Conservation (phyloP, 2,329 filamentous ascomycete genomes). For the Cladophialophora immunda region DNA sequence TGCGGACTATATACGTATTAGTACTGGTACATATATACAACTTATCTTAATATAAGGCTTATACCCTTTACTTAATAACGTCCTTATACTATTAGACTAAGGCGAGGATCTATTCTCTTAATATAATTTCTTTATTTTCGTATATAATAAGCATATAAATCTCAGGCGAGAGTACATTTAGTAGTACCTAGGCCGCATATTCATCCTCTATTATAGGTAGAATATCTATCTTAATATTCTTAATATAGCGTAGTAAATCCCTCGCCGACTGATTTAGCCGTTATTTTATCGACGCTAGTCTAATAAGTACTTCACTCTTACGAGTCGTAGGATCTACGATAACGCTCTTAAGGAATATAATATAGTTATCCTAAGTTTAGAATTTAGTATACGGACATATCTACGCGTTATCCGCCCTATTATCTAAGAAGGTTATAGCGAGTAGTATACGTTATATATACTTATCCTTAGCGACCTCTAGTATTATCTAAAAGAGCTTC, state of each 20-base stretch:
- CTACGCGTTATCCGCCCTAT: not conserved
- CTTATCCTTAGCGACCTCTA: no score
- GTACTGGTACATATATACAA: no score
- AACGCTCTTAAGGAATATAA: not conserved
- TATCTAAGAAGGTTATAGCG: not conserved
- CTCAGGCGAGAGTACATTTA: not conserved
- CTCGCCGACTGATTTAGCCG: not conserved
- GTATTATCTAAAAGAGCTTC: no score
- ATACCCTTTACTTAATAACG: no score
- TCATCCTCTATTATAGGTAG: not conserved
- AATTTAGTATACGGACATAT: not conserved
- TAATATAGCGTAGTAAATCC: not conserved
- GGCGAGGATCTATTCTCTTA: not conserved
- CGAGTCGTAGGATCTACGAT: not conserved
- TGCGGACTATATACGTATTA: no score
- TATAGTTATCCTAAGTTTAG: not conserved
- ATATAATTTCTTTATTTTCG: not conserved
- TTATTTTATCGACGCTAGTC: not conserved
- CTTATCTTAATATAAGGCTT: no score
- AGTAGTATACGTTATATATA: not conserved
- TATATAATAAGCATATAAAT: not conserved
- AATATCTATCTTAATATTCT: not conserved
- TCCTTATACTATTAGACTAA: no score
- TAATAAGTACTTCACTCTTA: not conserved
- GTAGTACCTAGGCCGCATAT: not conserved